Percentiles rank a stretch among this genome's conserved stretches.
phyloP scores from a whole-genome alignment of 2,329 filamentous ascomycete genomes.

The Neodidymelliopsis sp. region DNA sequence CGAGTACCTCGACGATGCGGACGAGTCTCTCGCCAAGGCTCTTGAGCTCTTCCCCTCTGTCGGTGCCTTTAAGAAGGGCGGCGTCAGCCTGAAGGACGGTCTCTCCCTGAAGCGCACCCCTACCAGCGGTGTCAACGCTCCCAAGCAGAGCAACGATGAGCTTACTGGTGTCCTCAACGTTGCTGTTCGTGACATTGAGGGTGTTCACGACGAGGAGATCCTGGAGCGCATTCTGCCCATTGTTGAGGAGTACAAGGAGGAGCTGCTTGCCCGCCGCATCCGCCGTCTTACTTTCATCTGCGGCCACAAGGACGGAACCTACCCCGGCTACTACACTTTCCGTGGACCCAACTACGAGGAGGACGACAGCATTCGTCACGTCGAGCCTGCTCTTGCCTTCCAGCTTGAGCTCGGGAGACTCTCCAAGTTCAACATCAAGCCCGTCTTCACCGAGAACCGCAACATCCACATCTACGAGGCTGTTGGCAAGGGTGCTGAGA shows the following conservation, averaged over 20 bases:
- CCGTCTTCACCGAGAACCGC: constrained; percentile 98
- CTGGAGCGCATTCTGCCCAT: constrained; percentile 77
- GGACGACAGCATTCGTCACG: constrained; percentile 96
- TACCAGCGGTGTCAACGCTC: constrained; percentile 43
- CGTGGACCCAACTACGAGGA: constrained; percentile 88
- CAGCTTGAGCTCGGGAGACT: constrained; percentile 95
- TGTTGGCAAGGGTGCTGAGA: constrained; percentile 90
- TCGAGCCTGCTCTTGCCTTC: constrained; percentile 95
- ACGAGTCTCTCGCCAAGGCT: constrained; percentile 83
- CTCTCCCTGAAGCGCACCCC: constrained; percentile 72
- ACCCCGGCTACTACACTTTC: constrained; percentile 98
- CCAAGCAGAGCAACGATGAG: constrained; percentile 71
- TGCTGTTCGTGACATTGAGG: constrained; percentile 87
- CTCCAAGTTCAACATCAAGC: constrained; percentile 97
- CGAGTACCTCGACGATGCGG: constrained; percentile 90
- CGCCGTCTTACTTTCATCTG: constrained; percentile 96
- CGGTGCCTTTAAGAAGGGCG: constrained; percentile 63
- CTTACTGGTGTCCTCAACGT: constrained; percentile 92
- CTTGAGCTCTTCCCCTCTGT: constrained; percentile 79
- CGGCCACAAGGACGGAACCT: constrained; percentile 90
- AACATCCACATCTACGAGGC: constrained; percentile 99
- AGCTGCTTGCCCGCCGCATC: constrained; percentile 80
- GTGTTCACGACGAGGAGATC: constrained; percentile 80
- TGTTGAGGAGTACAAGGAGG: constrained; percentile 81
- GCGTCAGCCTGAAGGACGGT: constrained; percentile 46